Evolutionary conservation across 345 rosid genomes (phyloP).

Genomic region (Melaleuca alternifolia): DNA sequence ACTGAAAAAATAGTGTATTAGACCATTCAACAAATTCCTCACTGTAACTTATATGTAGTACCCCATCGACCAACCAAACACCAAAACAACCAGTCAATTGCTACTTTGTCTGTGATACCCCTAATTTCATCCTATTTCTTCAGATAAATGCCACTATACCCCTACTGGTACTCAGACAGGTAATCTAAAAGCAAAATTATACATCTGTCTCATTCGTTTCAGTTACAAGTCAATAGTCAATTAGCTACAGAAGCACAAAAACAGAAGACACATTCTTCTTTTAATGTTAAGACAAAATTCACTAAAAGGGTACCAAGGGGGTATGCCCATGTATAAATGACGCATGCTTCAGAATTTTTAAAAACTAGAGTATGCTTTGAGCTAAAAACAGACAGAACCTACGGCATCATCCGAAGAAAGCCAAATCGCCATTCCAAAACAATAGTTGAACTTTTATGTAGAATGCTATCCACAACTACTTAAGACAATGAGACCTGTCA

Average conservation of each 20-base stretch:
- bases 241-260: background rate
- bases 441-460: background rate
- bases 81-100: background rate
- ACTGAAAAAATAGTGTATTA: background rate
- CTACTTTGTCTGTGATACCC: background rate
- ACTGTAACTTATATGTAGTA: background rate
- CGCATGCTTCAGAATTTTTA: background rate
- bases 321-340: background rate
- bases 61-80: background rate
- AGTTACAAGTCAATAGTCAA: background rate
- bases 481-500: background rate
- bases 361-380: background rate
- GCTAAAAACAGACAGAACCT: background rate
- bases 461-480: background rate
- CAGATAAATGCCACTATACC: background rate
- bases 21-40: background rate
- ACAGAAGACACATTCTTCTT: background rate
- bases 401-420: background rate
- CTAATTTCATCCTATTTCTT: background rate
- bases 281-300: background rate
- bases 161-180: background rate
- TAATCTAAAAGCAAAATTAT: background rate
- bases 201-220: background rate
- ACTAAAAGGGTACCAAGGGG: background rate
- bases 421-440: background rate